A percentile compares a stretch with the other conserved stretches of the same genome.
Evolutionary conservation across 2,329 filamentous ascomycete genomes (phyloP).

Genomic region (Ophiosphaerella korrae): DNA sequence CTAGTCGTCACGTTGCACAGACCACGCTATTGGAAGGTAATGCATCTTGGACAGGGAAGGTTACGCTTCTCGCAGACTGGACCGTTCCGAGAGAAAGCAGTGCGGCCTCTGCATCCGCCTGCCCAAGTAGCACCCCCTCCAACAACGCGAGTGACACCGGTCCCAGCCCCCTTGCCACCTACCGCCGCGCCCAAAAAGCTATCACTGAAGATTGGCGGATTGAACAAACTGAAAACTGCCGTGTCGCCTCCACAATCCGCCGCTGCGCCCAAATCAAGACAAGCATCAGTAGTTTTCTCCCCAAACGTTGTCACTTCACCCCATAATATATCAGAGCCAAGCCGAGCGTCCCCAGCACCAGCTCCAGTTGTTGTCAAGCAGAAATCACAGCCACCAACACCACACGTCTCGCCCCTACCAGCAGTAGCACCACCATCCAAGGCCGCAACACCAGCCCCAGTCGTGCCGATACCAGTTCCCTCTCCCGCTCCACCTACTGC

Average conservation of each 20-base stretch:
- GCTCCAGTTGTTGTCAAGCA: slow-evolving; percentile 12
- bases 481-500: slow-evolving; percentile 8
- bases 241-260: slow-evolving; percentile 21
- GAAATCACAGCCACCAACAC: slow-evolving; percentile 22
- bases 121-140: slow-evolving; percentile 8
- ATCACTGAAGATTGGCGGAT: slow-evolving; percentile 31
- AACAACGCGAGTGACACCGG: background rate
- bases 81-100: slow-evolving; percentile 23
- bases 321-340: slow-evolving; percentile 20
- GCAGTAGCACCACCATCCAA: slow-evolving; percentile 18
- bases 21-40: slow-evolving; percentile 62
- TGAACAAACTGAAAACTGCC: slow-evolving; percentile 12
- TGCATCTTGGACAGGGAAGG: slow-evolving; percentile 57
- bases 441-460: slow-evolving; percentile 21
- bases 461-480: slow-evolving; percentile 12
- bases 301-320: slow-evolving; percentile 22
- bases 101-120: slow-evolving; percentile 11
- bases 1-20: slow-evolving; percentile 58
- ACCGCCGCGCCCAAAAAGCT: slow-evolving; percentile 19
- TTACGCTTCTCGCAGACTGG: slow-evolving; percentile 39
- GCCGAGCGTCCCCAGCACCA: slow-evolving; percentile 20
- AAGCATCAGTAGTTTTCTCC: slow-evolving; percentile 19
- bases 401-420: slow-evolving; percentile 17
- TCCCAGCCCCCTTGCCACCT: background rate
- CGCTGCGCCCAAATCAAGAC: slow-evolving; percentile 10